Evolutionary conservation across 1,284 basidiomycete species (phyloP), one percentile per base, ranked within the genome.

Genomic region (Pisolithus thermaeus): DNA sequence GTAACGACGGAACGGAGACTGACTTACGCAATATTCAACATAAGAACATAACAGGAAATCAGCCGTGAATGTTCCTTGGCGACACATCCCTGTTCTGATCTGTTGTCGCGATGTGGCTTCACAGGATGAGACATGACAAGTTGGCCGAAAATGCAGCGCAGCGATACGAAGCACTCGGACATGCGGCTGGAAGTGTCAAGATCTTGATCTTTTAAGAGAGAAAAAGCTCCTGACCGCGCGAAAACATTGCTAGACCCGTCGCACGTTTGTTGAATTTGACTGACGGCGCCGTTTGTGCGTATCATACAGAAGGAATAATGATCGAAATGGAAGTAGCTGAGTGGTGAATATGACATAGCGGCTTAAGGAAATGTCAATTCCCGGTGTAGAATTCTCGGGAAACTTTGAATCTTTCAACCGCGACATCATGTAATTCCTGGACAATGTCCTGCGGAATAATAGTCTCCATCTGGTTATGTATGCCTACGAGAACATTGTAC

Each of bases 401-500:
- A 45, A 59, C 55, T 47, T 59, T 59, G 20, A 82, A 61, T 52
- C 58, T 64, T 43, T 66, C 58, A 36, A 74, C 48, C 49, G 72
- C 73, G 53, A 75, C 78, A 27, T 62, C 40, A 52, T 76, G 71
- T 25, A 84, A 61, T 57, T 81, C 78, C 52, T 64, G 62, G 37
- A 83, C 71, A 53, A 83, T 67, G 48, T 73, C 75, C 78, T 80
- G 52, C 48, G 25, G 52, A 53, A 53, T 54, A 55, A 55, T 23
- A 56, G 51, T 23, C n/a, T 27, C 23, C 28, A 48, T 37, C 30
- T 2, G 12, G 14, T 35, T 6, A 35, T 35, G 32, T 45, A 35
- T 16, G 14, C 42, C 14, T 8, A 23, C 28, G 20, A 43, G 38
- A 43, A 27, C n/a, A 22, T 52, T 42, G 48, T 37, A 57, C 72